Percentiles rank a stretch among this genome's conserved stretches.
Conservation (phyloP, 2,329 filamentous ascomycete species). For the Emergomyces orientalis region DNA sequence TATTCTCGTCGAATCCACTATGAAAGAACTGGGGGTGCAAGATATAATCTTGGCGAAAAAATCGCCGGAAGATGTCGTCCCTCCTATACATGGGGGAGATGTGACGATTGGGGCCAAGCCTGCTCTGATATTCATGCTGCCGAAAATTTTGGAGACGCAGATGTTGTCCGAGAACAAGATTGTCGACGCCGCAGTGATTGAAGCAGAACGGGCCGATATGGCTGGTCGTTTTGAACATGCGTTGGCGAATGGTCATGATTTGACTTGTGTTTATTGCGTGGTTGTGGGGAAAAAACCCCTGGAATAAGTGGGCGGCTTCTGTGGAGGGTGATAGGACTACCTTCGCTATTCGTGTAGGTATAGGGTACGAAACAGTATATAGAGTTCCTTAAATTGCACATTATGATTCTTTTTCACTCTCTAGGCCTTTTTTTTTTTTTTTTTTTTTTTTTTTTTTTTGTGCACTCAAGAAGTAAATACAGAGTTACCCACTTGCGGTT, state of each 20-base stretch:
- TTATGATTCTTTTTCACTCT: neutral
- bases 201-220: neutral
- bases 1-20: neutral
- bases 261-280: too few species aligned
- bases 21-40: neutral
- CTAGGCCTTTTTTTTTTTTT: too few species aligned
- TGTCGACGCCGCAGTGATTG: neutral
- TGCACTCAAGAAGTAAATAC: neutral
- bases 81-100: neutral
- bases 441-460: too few species aligned
- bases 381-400: neutral
- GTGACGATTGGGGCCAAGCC: too few species aligned
- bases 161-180: neutral
- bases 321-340: neutral
- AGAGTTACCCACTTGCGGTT: neutral
- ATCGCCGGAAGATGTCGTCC: neutral
- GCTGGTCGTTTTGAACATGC: neutral
- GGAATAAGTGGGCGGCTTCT: neutral
- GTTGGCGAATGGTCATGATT: neutral
- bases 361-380: neutral
- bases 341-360: neutral
- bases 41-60: neutral
- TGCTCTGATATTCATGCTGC: neutral
- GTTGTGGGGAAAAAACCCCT: neutral
- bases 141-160: constrained; percentile 1